Evolutionary conservation across 2,329 filamentous ascomycete species (phyloP).

Genomic region (Hypoxylon sp.): DNA sequence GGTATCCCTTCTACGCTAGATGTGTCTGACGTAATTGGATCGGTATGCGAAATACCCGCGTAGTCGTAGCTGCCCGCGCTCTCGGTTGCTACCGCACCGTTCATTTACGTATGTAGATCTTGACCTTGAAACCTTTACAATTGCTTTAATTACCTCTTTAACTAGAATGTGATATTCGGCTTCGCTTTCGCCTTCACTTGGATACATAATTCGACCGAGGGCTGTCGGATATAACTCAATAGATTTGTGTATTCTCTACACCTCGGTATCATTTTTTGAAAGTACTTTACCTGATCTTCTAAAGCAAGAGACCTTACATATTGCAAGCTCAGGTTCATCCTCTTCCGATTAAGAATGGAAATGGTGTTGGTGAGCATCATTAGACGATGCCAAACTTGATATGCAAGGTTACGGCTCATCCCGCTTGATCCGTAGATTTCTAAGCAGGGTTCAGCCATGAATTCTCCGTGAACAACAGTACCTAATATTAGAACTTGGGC

Average conservation of each 20-base stretch:
- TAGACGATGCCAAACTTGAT: constrained; percentile 4
- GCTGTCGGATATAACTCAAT: neutral
- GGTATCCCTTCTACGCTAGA: neutral
- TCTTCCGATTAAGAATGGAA: constrained; percentile 8
- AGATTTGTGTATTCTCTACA: neutral
- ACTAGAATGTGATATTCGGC: constrained; percentile 16
- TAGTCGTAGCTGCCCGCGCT: no score
- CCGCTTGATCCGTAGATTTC: constrained; percentile 15
- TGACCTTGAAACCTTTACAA: neutral
- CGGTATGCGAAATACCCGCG: constrained; percentile 10
- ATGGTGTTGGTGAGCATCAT: constrained; percentile 14
- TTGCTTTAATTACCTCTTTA: constrained; percentile 2
- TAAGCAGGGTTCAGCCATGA: constrained; percentile 12
- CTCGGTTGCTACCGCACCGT: constrained; percentile 8
- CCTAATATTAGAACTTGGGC: neutral
- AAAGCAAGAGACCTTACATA: neutral
- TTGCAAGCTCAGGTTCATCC: neutral
- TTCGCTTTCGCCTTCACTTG: constrained; percentile 10
- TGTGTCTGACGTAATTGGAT: constrained; percentile 36
- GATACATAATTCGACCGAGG: constrained; percentile 16
- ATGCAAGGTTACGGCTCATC: constrained; percentile 30
- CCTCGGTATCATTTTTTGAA: neutral
- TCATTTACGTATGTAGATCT: neutral
- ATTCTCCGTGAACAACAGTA: constrained; percentile 45
- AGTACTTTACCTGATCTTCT: neutral